Percentiles rank a stretch among this genome's conserved stretches.
Conservation (phyloP, 495 filamentous ascomycete genomes). For the Hypoxylon crocopeplum region DNA sequence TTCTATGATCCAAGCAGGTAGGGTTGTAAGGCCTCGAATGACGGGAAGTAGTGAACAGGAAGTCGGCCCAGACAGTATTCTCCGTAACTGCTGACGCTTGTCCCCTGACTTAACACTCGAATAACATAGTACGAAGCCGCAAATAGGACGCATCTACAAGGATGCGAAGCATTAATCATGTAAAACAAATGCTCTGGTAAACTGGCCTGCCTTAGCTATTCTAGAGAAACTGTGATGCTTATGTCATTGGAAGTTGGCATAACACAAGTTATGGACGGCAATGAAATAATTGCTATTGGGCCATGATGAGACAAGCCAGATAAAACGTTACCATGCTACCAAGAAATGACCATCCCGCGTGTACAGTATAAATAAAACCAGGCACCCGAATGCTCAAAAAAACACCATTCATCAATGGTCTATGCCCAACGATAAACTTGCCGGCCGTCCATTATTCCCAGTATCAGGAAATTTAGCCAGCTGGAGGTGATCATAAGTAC, state of each 20-base stretch:
- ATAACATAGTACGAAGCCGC: too few species aligned
- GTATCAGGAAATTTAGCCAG: constrained; percentile 8
- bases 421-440: constrained; percentile 19
- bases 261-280: background rate
- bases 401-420: constrained; percentile 21
- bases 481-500: background rate
- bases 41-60: too few species aligned
- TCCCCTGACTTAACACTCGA: too few species aligned
- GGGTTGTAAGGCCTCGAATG: too few species aligned
- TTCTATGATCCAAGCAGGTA: too few species aligned
- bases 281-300: constrained; percentile 27
- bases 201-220: too few species aligned
- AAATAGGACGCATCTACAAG: too few species aligned
- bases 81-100: too few species aligned
- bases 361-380: constrained; percentile 52
- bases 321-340: constrained; percentile 37
- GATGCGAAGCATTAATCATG: too few species aligned
- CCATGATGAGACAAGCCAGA: constrained; percentile 22
- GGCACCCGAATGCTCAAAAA: constrained; percentile 32
- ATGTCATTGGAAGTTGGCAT: background rate
- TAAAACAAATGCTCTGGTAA: too few species aligned
- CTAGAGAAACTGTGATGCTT: background rate
- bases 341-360: constrained; percentile 29
- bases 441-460: constrained; percentile 13
- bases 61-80: too few species aligned